Conservation (phyloP, 2,329 filamentous ascomycete genomes). For the Trichoderma cornu-damae region DNA sequence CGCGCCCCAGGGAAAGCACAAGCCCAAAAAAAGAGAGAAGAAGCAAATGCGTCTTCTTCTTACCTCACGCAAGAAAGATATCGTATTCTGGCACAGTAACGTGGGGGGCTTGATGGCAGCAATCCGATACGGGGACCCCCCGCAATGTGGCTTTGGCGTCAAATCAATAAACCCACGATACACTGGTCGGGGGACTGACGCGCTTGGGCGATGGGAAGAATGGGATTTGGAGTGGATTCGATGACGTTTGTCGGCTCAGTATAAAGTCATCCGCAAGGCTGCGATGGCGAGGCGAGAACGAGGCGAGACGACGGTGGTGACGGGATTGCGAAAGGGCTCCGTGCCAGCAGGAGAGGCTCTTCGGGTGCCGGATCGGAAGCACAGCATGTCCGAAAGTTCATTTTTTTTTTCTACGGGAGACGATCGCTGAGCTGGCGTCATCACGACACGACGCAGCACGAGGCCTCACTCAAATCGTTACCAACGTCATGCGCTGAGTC, state of each 20-base stretch:
- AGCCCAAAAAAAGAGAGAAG: no score
- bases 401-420: no score
- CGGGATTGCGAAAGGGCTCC: background rate
- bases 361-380: background rate
- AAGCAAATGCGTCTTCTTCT: background rate
- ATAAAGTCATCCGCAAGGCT: background rate
- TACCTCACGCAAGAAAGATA: background rate
- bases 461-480: background rate
- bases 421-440: background rate
- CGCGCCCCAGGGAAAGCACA: no score
- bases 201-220: no score
- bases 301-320: background rate
- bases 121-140: background rate
- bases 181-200: no score
- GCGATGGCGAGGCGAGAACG: background rate
- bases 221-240: no score
- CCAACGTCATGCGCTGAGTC: background rate
- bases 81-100: no score
- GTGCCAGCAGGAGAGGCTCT: background rate
- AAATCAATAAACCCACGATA: no score
- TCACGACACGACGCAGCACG: no score
- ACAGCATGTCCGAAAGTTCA: background rate
- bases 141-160: slow-evolving; percentile 1
- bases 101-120: no score
- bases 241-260: background rate